Conservation (phyloP, 1,139 yeast species). For the Zygoascus hellenicus region DNA sequence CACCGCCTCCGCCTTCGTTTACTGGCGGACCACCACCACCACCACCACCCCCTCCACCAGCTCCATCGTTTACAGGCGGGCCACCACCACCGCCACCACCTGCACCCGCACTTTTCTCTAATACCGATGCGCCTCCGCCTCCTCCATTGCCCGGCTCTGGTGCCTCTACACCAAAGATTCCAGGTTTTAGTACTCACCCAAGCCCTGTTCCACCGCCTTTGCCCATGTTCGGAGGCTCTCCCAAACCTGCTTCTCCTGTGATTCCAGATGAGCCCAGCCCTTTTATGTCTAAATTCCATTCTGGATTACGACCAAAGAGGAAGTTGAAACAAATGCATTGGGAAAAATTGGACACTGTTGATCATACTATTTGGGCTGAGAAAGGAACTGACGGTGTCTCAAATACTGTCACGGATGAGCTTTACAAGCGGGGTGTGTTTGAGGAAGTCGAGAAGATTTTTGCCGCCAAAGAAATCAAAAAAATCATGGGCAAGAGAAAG, state of each 20-base stretch:
- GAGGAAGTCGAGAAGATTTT: slow-evolving; percentile 75
- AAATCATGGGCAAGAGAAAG: slow-evolving; percentile 32
- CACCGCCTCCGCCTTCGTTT: slow-evolving; percentile 24
- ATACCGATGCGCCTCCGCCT: slow-evolving; percentile 31
- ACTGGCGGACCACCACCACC: slow-evolving; percentile 29
- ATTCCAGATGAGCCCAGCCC: slow-evolving; percentile 21
- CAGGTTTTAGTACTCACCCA: slow-evolving; percentile 20
- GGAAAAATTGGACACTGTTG: slow-evolving; percentile 67
- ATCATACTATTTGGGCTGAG: slow-evolving; percentile 76
- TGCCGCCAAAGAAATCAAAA: slow-evolving; percentile 54
- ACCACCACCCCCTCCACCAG: slow-evolving; percentile 31
- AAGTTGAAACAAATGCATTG: slow-evolving; percentile 91
- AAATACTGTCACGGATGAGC: slow-evolving; percentile 42
- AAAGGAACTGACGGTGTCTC: slow-evolving; percentile 23
- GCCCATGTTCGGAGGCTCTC: slow-evolving; percentile 19
- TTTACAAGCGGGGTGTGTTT: slow-evolving; percentile 66
- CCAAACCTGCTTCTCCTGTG: slow-evolving; percentile 19
- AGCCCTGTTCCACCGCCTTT: slow-evolving; percentile 32
- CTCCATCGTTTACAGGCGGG: slow-evolving; percentile 21
- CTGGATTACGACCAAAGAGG: slow-evolving; percentile 45
- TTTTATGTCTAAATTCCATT: slow-evolving; percentile 20
- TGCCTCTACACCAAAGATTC: slow-evolving; percentile 18
- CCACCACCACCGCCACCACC: slow-evolving; percentile 32
- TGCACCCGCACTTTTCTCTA: slow-evolving; percentile 27
- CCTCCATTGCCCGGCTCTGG: slow-evolving; percentile 25